Conservation (phyloP, 208 protist species). For the Acanthamoeba pearcei region DNA sequence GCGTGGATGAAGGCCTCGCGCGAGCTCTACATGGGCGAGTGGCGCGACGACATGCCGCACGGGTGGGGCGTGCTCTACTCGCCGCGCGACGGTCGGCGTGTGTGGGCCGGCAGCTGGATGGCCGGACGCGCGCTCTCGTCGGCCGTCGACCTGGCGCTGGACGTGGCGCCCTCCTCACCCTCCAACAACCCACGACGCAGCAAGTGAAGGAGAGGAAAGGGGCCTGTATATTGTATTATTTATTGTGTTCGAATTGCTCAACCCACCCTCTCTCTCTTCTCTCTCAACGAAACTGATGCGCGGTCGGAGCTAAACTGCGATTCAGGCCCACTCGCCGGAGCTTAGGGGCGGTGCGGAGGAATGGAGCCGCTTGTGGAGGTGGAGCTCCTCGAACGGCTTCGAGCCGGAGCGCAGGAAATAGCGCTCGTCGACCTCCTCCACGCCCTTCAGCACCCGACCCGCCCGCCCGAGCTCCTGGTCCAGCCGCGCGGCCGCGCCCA, state of each 20-base stretch:
- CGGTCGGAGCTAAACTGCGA: too few species aligned
- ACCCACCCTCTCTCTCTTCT: too few species aligned
- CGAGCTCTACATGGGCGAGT: constrained; percentile 62
- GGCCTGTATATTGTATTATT: too few species aligned
- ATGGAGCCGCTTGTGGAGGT: background rate
- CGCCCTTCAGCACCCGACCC: background rate
- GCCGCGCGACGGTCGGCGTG: constrained; percentile 1
- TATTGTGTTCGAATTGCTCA: too few species aligned
- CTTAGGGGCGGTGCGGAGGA: background rate
- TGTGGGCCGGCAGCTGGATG: constrained; percentile 66
- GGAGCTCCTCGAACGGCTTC: constrained; percentile 23
- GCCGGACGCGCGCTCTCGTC: constrained; percentile 18
- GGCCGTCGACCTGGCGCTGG: background rate
- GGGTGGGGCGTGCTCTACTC: constrained; percentile 66
- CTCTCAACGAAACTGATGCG: too few species aligned
- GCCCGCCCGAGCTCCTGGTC: background rate
- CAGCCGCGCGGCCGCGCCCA: background rate
- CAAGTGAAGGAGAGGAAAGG: background rate
- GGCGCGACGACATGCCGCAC: constrained; percentile 59
- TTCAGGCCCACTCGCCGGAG: too few species aligned
- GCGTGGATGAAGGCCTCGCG: constrained; percentile 55
- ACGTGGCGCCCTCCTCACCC: constrained; percentile 18
- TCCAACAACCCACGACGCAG: background rate
- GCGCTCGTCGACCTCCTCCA: constrained; percentile 14
- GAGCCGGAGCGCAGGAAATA: background rate